Evolutionary conservation across 129 eudicot species (phyloP).

Genomic region (Deinandra increscens): DNA sequence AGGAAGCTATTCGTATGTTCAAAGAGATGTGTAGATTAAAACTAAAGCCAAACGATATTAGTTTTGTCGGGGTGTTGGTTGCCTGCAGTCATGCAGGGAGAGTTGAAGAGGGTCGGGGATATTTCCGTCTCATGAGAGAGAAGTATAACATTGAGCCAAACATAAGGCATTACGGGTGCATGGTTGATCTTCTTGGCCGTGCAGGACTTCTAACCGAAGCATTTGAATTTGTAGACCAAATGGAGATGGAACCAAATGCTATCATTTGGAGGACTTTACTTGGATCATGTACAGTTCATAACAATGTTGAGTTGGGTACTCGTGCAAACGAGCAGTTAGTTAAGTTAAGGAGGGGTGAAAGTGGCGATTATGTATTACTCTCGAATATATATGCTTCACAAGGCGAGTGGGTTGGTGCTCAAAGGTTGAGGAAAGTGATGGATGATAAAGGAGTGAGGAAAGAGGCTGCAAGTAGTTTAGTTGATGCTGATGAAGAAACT

Average conservation of each 20-base stretch:
- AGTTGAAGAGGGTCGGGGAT: slow-evolving; percentile 58
- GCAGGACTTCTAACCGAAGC: slow-evolving; percentile 69
- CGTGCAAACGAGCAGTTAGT: slow-evolving; percentile 48
- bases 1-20: slow-evolving; percentile 54
- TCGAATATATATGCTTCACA: slow-evolving; percentile 75
- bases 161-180: slow-evolving; percentile 67
- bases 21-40: slow-evolving; percentile 49
- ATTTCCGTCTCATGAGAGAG: slow-evolving; percentile 51
- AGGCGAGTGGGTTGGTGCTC: slow-evolving; percentile 69
- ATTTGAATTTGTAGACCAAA: slow-evolving; percentile 45
- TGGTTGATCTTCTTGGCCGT: slow-evolving; percentile 85
- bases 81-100: slow-evolving; percentile 85
- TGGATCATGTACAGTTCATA: slow-evolving; percentile 65
- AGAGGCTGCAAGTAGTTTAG: slow-evolving; percentile 61
- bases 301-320: slow-evolving; percentile 61
- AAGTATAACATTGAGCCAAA: slow-evolving; percentile 58
- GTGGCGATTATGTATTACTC: slow-evolving; percentile 73
- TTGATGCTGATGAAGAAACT: slow-evolving; percentile 41
- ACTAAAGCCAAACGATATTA: slow-evolving; percentile 52
- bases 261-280: slow-evolving; percentile 79
- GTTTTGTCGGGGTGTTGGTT: slow-evolving; percentile 63
- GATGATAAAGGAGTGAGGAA: slow-evolving; percentile 70
- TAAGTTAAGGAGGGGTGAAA: slow-evolving; percentile 50
- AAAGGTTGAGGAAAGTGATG: slow-evolving; percentile 59
- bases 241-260: slow-evolving; percentile 66